phyloP scores from a whole-genome alignment of 495 filamentous ascomycete genomes.

The Penicillium bovifimosum region DNA sequence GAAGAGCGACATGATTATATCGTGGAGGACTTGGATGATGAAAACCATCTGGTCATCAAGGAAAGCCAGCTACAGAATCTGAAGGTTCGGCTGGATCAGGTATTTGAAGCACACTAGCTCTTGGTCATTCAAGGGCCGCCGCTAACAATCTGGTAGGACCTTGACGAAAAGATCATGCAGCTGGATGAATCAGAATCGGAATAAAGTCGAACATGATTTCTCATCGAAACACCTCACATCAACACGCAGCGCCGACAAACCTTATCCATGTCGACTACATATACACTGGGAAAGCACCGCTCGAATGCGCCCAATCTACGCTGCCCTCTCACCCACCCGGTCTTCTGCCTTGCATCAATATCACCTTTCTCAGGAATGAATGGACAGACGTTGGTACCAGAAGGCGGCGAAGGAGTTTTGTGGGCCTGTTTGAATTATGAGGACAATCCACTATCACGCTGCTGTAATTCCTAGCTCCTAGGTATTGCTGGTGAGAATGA shows the following conservation, averaged over 20 bases:
- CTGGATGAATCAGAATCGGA: slow-evolving; percentile 49
- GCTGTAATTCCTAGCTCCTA: background rate
- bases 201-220: slow-evolving; percentile 9
- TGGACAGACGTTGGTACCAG: too few species aligned
- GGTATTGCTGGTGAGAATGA: background rate
- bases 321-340: too few species aligned
- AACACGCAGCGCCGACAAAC: too few species aligned
- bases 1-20: slow-evolving; percentile 63
- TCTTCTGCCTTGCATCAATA: too few species aligned
- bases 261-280: too few species aligned
- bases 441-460: background rate
- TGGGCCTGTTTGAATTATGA: background rate
- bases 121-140: background rate
- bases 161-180: slow-evolving; percentile 51
- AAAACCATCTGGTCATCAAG: slow-evolving; percentile 63
- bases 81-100: slow-evolving; percentile 57
- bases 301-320: too few species aligned
- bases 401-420: too few species aligned
- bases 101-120: slow-evolving; percentile 23
- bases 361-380: too few species aligned
- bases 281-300: too few species aligned
- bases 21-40: slow-evolving; percentile 70
- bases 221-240: background rate
- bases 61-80: slow-evolving; percentile 57
- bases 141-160: slow-evolving; percentile 33